phyloP scores from a whole-genome alignment of 305 asterid species.

The Plantago lanceolata region DNA sequence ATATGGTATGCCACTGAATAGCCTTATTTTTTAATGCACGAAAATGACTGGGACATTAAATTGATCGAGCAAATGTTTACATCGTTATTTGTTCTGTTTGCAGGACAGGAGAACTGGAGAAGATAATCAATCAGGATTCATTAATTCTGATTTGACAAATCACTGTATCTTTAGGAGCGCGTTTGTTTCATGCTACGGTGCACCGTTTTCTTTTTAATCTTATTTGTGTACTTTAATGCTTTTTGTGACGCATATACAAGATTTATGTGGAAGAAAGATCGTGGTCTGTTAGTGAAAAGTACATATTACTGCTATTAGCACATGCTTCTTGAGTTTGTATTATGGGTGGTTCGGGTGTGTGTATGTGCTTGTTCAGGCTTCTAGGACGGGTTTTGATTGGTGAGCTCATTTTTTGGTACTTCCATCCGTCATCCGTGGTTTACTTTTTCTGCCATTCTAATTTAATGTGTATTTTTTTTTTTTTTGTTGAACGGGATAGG shows the following conservation, averaged over 20 bases:
- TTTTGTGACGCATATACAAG: conserved; percentile 46
- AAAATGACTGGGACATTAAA: too few relatives aligned
- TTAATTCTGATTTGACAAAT: conserved; percentile 42
- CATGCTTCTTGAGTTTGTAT: conserved; percentile 77
- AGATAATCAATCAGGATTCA: conserved; percentile 52
- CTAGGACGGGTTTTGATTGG: too few relatives aligned
- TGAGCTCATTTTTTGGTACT: too few relatives aligned
- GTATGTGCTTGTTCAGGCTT: too few relatives aligned
- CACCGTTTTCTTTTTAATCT: too few relatives aligned
- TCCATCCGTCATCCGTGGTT: too few relatives aligned
- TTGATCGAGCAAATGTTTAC: background rate
- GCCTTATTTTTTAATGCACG: background rate
- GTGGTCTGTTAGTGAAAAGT: conserved; percentile 91
- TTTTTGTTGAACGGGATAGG: too few relatives aligned
- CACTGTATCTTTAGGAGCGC: conserved; percentile 69
- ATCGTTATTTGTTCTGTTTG: background rate
- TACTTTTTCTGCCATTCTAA: too few relatives aligned
- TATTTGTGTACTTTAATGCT: background rate
- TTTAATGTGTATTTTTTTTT: too few relatives aligned
- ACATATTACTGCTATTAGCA: conserved; percentile 73
- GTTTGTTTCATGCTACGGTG: background rate
- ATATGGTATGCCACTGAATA: conserved; percentile 34
- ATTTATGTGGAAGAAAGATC: conserved; percentile 87
- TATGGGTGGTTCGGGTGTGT: too few relatives aligned
- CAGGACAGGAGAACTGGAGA: conserved; percentile 65